Percentiles rank a stretch among this genome's conserved stretches.
phyloP scores from a whole-genome alignment of 1,284 basidiomycete genomes.

The Retiboletus fuscus region DNA sequence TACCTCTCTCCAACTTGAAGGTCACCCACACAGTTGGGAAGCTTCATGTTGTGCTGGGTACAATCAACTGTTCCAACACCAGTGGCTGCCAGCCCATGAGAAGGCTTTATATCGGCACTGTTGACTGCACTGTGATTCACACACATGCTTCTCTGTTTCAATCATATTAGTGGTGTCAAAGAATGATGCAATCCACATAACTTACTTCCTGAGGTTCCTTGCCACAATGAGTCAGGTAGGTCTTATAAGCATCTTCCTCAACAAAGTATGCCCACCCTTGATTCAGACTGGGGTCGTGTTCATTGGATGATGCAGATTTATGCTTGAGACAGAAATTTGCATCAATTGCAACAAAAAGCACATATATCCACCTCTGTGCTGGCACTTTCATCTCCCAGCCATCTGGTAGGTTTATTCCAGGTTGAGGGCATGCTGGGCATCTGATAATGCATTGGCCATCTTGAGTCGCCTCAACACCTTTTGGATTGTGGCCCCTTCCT shows the following conservation, averaged over 20 bases:
- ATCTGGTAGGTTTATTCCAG: not conserved
- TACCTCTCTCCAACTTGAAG: not conserved
- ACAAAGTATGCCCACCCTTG: constrained; percentile 10
- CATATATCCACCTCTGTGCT: constrained; percentile 1
- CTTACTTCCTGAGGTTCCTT: not conserved
- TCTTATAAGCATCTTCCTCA: not conserved
- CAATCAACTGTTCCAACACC: not conserved
- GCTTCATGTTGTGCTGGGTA: not conserved
- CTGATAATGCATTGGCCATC: not conserved
- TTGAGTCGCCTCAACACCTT: not conserved
- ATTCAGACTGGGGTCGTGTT: constrained; percentile 10
- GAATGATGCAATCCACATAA: not conserved
- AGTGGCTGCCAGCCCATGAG: not conserved
- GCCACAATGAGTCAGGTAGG: not conserved
- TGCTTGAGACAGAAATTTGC: not conserved
- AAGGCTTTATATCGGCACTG: constrained; percentile 4
- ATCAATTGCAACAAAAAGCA: not conserved
- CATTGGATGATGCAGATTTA: not conserved
- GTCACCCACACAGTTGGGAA: not conserved
- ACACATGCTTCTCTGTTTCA: constrained; percentile 5
- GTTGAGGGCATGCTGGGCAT: constrained; percentile 10
- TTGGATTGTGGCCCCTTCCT: not conserved
- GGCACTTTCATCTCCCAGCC: not conserved
- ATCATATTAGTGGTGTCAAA: too few relatives aligned
- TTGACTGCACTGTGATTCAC: constrained; percentile 13